These are phyloP conservation scores for Albatrellus ellisii DNA, from an alignment of 768 basidiomycete genomes.

Conservation along the genomic window DNA sequence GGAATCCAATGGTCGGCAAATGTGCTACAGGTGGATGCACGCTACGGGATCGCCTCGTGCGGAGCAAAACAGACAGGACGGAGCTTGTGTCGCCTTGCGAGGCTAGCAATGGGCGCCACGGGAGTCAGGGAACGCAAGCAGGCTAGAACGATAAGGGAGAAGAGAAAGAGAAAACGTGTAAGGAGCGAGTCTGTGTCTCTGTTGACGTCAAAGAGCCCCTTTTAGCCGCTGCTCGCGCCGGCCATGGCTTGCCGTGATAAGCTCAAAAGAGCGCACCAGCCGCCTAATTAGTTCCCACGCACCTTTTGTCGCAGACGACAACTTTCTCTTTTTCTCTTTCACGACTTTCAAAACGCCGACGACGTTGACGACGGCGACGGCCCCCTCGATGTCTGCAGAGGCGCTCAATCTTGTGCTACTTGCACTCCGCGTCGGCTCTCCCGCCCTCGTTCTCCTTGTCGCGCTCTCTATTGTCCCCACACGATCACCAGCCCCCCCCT, in stretches of 20 bases:
- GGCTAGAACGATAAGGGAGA: too few relatives aligned
- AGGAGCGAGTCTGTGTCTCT: too few relatives aligned
- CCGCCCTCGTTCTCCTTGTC: conserved; percentile 48
- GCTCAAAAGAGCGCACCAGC: neutral
- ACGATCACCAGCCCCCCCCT: conserved; percentile 29
- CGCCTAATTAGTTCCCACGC: neutral
- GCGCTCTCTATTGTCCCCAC: conserved; percentile 45
- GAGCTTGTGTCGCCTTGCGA: too few relatives aligned
- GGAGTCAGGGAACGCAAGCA: too few relatives aligned
- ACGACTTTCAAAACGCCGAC: conserved; percentile 3
- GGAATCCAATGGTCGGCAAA: too few relatives aligned
- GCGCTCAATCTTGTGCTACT: conserved; percentile 30
- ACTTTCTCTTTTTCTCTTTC: conserved; percentile 2
- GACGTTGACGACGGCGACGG: conserved; percentile 5
- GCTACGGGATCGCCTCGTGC: too few relatives aligned
- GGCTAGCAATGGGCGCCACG: too few relatives aligned
- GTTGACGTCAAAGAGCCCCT: too few relatives aligned
- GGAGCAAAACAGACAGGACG: too few relatives aligned
- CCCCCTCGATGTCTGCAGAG: too few relatives aligned
- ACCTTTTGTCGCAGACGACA: neutral
- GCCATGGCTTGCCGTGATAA: neutral
- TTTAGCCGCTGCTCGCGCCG: neutral
- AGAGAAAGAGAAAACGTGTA: too few relatives aligned
- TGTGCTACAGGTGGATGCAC: too few relatives aligned
- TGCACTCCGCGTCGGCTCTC: conserved; percentile 51